Evolutionary conservation across 1,284 basidiomycete species (phyloP).

Genomic region (Microbotryum lychnidis-dioicae): DNA sequence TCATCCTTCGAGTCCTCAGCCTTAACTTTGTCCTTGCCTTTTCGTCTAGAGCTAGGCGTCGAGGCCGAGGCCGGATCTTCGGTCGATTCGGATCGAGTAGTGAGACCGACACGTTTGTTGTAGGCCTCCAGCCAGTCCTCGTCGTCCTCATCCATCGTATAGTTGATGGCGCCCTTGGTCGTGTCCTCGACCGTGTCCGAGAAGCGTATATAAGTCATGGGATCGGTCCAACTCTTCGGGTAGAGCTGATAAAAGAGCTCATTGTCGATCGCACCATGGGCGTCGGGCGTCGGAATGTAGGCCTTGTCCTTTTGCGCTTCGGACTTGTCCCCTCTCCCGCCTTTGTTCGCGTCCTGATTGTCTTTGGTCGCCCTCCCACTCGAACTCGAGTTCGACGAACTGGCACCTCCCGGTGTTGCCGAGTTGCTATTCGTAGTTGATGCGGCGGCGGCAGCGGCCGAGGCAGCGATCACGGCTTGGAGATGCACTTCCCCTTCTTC

Average conservation of each 20-base stretch:
- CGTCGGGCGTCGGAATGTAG: conserved; percentile 87
- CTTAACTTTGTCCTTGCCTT: conserved; percentile 43
- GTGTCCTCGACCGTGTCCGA: conserved; percentile 84
- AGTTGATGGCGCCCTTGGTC: conserved; percentile 56
- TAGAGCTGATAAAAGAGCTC: conserved; percentile 60
- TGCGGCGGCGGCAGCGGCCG: conserved; percentile 49
- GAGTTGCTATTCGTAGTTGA: conserved; percentile 1
- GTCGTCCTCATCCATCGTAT: conserved; percentile 95
- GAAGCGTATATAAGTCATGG: conserved; percentile 69
- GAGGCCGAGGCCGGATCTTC: not conserved
- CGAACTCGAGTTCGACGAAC: not conserved
- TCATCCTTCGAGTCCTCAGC: conserved; percentile 45
- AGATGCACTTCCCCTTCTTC: conserved; percentile 67
- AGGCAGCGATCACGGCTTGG: conserved; percentile 66
- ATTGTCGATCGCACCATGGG: conserved; percentile 67
- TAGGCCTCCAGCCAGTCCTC: conserved; percentile 87
- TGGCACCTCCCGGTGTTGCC: not conserved
- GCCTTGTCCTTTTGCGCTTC: conserved; percentile 21
- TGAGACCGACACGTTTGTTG: conserved; percentile 46
- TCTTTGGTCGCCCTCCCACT: not conserved
- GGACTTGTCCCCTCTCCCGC: not conserved
- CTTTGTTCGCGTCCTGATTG: no score
- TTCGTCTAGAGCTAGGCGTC: conserved; percentile 9
- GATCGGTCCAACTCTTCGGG: conserved; percentile 61
- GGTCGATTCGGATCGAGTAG: conserved; percentile 1